Evolutionary conservation across 192 early-diverging fungal species (phyloP).

Genomic region (Coemansia reversa): DNA sequence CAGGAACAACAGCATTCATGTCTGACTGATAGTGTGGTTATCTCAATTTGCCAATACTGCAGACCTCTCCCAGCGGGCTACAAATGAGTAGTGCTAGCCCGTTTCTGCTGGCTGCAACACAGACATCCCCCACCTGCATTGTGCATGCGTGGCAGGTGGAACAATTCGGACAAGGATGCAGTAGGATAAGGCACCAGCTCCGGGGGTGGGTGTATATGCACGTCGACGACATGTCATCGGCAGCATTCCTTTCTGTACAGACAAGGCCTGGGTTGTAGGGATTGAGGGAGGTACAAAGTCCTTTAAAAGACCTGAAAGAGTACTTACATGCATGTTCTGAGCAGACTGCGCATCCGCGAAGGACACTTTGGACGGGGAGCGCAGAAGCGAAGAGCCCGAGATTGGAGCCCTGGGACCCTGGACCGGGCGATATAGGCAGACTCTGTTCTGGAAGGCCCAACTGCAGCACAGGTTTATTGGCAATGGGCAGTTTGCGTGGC

Average conservation of each 20-base stretch:
- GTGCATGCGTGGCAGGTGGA: too few species aligned
- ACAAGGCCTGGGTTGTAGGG: too few species aligned
- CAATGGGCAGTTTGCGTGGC: conserved; percentile 45
- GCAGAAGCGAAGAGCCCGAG: conserved; percentile 52
- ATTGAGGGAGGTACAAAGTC: neutral
- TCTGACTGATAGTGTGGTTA: neutral
- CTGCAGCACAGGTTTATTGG: conserved; percentile 30
- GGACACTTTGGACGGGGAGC: conserved; percentile 49
- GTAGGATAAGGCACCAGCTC: too few species aligned
- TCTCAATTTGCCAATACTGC: neutral
- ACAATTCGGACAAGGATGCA: too few species aligned
- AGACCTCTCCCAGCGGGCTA: too few species aligned
- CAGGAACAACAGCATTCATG: conserved; percentile 2
- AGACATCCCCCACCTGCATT: too few species aligned
- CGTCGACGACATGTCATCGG: too few species aligned
- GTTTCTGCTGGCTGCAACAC: too few species aligned
- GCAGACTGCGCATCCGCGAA: conserved; percentile 43
- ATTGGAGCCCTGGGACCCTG: conserved; percentile 35
- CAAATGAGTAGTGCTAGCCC: too few species aligned
- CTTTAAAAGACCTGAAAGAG: neutral
- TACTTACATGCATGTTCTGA: conserved; percentile 54
- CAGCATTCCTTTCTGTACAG: neutral
- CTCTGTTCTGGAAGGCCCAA: conserved; percentile 42
- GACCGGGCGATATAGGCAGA: conserved; percentile 31
- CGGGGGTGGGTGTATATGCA: too few species aligned